Evolutionary conservation across 305 asterid genomes (phyloP).

Genomic region (Fraxinus platypoda): DNA sequence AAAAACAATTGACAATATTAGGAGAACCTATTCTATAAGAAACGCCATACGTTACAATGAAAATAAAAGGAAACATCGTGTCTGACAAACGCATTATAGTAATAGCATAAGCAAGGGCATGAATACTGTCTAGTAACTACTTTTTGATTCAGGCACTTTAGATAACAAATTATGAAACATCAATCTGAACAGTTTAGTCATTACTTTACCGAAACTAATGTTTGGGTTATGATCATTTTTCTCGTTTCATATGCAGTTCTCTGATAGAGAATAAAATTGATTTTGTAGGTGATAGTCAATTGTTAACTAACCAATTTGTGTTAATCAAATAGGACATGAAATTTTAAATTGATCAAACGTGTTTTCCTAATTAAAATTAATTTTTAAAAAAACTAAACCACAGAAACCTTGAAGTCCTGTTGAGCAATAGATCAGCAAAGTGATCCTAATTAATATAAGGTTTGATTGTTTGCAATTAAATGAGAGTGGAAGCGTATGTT

Average conservation of each 20-base stretch:
- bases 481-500: background rate
- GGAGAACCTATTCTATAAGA: constrained; percentile 1
- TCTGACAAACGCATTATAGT: background rate
- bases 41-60: background rate
- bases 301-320: constrained; percentile 5
- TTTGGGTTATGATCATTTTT: constrained; percentile 4
- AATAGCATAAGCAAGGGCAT: background rate
- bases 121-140: background rate
- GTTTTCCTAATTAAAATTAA: background rate
- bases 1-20: background rate
- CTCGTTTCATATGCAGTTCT: background rate
- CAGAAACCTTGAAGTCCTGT: background rate
- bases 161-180: background rate
- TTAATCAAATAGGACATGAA: constrained; percentile 8
- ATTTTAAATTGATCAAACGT: background rate
- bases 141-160: background rate
- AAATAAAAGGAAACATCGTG: background rate
- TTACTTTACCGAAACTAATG: background rate
- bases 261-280: constrained; percentile 1
- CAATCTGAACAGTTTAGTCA: background rate
- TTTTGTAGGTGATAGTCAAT: constrained; percentile 6
- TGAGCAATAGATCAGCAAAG: background rate
- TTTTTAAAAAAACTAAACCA: background rate
- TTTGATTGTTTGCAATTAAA: background rate
- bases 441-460: background rate